phyloP scores from a whole-genome alignment of 352 stramenopile genomes.

The Globisporangium alternatum region DNA sequence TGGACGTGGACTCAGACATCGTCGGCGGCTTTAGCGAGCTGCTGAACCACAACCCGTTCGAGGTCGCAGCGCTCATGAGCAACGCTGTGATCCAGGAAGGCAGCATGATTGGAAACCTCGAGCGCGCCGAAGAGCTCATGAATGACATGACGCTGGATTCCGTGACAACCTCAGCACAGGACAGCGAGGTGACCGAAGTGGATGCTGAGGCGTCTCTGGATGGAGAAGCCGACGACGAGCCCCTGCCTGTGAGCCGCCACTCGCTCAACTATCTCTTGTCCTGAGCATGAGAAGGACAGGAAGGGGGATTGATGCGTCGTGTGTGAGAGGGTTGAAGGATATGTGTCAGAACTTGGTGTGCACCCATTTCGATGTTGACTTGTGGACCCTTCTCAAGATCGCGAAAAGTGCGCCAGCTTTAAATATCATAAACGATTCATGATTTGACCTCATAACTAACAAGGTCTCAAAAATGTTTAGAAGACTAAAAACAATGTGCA shows the following conservation, averaged over 20 bases:
- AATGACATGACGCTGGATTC: background rate
- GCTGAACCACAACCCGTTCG: constrained; percentile 5
- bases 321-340: background rate
- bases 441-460: background rate
- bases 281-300: background rate
- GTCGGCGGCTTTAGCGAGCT: constrained; percentile 2
- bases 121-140: background rate
- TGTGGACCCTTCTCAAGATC: background rate
- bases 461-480: background rate
- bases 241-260: background rate
- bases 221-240: background rate
- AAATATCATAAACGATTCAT: background rate
- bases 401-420: background rate
- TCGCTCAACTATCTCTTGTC: constrained; percentile 2
- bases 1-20: constrained; percentile 11
- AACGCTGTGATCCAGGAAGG: constrained; percentile 2
- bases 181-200: background rate
- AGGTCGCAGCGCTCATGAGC: constrained; percentile 5
- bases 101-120: constrained; percentile 7
- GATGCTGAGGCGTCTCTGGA: background rate
- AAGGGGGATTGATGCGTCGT: background rate
- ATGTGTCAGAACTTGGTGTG: background rate
- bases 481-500: background rate
- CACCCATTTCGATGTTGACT: background rate
- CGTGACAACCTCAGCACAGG: background rate